Evolutionary conservation across 208 protist species (phyloP), one percentile per base, ranked within the genome.

Genomic region (Polymyxa betae): DNA sequence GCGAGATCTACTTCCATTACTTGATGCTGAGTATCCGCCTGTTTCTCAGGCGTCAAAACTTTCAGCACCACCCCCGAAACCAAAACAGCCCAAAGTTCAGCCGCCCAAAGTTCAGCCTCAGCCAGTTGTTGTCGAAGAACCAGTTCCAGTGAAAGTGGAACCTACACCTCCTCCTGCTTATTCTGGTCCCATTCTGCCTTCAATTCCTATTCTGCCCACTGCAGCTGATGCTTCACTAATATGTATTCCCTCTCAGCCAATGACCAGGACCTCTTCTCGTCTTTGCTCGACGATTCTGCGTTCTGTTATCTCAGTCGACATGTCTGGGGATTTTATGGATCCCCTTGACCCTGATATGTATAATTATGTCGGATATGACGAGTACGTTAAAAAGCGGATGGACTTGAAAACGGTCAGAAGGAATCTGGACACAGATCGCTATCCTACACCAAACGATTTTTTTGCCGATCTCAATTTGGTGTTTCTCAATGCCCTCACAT

Each of bases 311-410:
- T 5, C 35, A 5, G 16, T 82, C 10, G 72, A 82, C 10, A 40
- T 82, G n/a, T 35, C 72, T 40, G 40, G n/a, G 72, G 72, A 82
- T 82, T 82, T 82, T 43, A 35, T 35, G 72, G 72, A 82, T 35
- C 72, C 72, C 16, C 72, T 82, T 82, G 72, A 82, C 72, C 72
- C 72, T 5, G 72, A 5, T 5, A 40, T 82, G 72, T 82, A 82
- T n/a, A 82, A 82, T 43, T 82, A 82, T 43, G 40, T 43, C 5
- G 72, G 72, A 5, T 82, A 82, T n/a, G 72, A 82, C 35, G n/a
- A 82, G 10, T 82, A 45, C 35, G 72, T 82, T 43, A 20, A 5
- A 43, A 35, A 5, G 5, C 72, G 72, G 40, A 82, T 82, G 72
- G 72, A 82, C 35, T 43, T 82, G n/a, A 82, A 43, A 12, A 82